phyloP scores from a whole-genome alignment of 2,329 filamentous ascomycete genomes.

The Trichoderma semiorbis region DNA sequence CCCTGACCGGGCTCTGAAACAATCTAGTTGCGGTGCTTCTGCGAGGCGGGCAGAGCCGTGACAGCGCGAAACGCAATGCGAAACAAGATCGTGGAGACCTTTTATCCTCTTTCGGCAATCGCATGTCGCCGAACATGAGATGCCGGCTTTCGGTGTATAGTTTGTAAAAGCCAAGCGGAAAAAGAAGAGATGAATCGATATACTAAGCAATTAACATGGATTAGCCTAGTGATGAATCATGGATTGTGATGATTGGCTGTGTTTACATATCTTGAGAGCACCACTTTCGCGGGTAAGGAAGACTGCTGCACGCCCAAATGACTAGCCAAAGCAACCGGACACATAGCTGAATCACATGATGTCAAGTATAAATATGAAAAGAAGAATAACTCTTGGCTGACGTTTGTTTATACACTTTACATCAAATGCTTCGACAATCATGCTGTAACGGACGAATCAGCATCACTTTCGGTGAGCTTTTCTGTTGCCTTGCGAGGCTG shows the following conservation, averaged over 20 bases:
- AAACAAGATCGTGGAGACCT: background rate
- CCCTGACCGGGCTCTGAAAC: slow-evolving; percentile 7
- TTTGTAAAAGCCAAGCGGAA: background rate
- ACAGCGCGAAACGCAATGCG: slow-evolving; percentile 6
- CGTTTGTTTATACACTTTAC: background rate
- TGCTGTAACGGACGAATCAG: background rate
- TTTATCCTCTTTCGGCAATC: background rate
- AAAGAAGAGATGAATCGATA: background rate
- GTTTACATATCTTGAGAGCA: background rate
- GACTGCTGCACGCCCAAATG: background rate
- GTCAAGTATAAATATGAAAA: background rate
- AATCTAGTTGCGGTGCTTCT: background rate
- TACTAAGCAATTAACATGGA: background rate
- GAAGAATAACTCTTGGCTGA: background rate
- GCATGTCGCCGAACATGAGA: background rate
- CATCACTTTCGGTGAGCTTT: background rate
- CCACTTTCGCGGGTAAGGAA: background rate
- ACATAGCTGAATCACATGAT: background rate
- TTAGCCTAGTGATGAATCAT: background rate
- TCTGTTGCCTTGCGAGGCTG: background rate
- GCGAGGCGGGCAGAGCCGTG: background rate
- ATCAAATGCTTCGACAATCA: background rate
- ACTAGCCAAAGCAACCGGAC: background rate
- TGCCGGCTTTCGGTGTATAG: background rate
- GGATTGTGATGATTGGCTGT: background rate